Evolutionary conservation across 805 yeast genomes (phyloP).

Genomic region (Wickerhamiella azyma): DNA sequence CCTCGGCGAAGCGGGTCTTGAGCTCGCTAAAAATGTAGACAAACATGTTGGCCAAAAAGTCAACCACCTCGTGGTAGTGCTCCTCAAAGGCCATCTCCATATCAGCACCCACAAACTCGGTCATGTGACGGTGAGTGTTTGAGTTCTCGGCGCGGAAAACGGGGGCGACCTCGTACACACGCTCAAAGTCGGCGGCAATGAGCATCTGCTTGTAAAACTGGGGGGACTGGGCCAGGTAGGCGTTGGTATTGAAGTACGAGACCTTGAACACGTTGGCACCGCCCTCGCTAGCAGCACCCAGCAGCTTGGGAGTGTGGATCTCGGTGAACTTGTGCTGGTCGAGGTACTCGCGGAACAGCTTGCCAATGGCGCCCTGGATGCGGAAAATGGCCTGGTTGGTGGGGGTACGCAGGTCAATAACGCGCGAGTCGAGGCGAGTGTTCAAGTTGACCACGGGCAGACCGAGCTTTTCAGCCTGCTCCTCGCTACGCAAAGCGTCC

Average conservation of each 20-base stretch:
- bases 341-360: conserved; percentile 80
- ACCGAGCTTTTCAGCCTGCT: conserved; percentile 63
- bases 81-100: conserved; percentile 97
- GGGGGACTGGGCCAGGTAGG: conserved; percentile 94
- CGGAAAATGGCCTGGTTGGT: conserved; percentile 96
- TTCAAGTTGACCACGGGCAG: conserved; percentile 92
- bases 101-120: conserved; percentile 95
- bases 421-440: conserved; percentile 89
- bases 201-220: conserved; percentile 96
- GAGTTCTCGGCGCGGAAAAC: conserved; percentile 99
- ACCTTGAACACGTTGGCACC: conserved; percentile 95
- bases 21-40: conserved; percentile 79
- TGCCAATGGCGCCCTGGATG: conserved; percentile 80
- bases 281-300: conserved; percentile 95
- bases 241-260: conserved; percentile 80
- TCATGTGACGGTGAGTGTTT: conserved; percentile 98
- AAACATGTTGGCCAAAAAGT: conserved; percentile 54
- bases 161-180: conserved; percentile 91
- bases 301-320: conserved; percentile 89
- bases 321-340: conserved; percentile 58
- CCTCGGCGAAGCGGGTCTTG: conserved; percentile 62
- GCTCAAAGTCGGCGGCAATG: conserved; percentile 95
- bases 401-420: conserved; percentile 89
- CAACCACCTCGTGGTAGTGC: conserved; percentile 85
- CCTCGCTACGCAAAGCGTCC: conserved; percentile 93